A percentile compares a stretch with the other conserved stretches of the same genome.
These are phyloP conservation scores for Hypoxylon lienhwacheense DNA, from an alignment of 495 filamentous ascomycete species.

Conservation along the genomic window DNA sequence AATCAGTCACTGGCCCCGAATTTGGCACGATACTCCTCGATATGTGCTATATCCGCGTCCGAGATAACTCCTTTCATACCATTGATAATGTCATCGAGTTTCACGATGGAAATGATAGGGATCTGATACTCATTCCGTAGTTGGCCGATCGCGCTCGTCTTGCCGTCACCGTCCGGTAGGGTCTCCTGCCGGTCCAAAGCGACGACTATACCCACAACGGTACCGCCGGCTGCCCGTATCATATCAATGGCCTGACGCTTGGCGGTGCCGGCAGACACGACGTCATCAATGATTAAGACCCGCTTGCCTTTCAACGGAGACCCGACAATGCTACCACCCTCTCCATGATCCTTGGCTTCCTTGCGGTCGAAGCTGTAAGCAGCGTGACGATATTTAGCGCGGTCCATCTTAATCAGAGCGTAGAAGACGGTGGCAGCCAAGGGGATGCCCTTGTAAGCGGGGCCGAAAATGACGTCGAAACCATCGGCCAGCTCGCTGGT, in stretches of 20 bases:
- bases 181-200: conserved; percentile 88
- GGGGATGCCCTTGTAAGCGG: conserved; percentile 95
- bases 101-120: conserved; percentile 59
- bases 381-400: conserved; percentile 54
- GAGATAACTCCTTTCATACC: conserved; percentile 55
- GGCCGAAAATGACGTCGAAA: conserved; percentile 77
- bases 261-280: conserved; percentile 92
- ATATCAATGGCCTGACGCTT: conserved; percentile 87
- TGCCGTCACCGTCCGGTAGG: conserved; percentile 57
- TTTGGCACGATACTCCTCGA: conserved; percentile 77
- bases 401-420: conserved; percentile 67
- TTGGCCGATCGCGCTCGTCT: conserved; percentile 72
- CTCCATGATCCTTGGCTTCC: conserved; percentile 91
- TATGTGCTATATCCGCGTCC: conserved; percentile 65
- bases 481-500: conserved; percentile 45
- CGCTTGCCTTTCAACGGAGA: conserved; percentile 78
- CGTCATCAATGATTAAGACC: conserved; percentile 91
- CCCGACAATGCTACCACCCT: conserved; percentile 89
- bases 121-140: conserved; percentile 68
- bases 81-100: conserved; percentile 78
- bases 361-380: conserved; percentile 93
- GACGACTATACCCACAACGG: conserved; percentile 80
- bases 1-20: conserved; percentile 65
- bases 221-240: conserved; percentile 77
- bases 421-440: conserved; percentile 73